Evolutionary conservation across 176 grass and related monocot genomes (phyloP).

Genomic region (Oryza meyeriana): DNA sequence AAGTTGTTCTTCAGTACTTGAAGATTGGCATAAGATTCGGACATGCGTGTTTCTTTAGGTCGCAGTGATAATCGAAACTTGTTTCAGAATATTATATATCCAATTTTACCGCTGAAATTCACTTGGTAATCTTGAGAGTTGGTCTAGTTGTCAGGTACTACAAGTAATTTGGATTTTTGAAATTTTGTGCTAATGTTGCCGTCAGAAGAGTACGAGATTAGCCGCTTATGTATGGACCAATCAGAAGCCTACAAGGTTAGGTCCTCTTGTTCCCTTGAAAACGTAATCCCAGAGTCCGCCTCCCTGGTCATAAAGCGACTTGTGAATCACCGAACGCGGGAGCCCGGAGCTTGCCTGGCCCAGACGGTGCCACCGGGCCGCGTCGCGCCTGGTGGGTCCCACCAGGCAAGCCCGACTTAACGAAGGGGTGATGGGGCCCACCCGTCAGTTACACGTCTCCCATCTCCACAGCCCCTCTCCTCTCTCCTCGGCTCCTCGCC

Average conservation of each 20-base stretch:
- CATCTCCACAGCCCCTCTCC: neutral
- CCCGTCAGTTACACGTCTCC: slow-evolving; percentile 27
- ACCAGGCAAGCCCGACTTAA: neutral
- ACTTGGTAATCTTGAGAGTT: neutral
- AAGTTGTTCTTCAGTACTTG: neutral
- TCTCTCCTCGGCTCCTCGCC: neutral
- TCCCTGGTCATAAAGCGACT: neutral
- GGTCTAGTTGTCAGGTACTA: neutral
- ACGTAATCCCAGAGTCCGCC: neutral
- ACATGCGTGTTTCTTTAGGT: neutral
- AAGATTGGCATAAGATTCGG: neutral
- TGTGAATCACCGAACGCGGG: neutral
- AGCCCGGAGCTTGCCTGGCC: neutral
- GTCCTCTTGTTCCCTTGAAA: neutral
- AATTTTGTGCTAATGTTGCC: neutral
- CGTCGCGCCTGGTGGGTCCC: neutral
- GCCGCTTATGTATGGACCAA: neutral
- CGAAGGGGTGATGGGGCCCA: neutral
- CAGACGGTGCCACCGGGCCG: neutral
- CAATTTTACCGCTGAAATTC: no score
- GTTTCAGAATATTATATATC: neutral
- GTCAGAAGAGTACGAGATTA: neutral
- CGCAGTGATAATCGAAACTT: neutral
- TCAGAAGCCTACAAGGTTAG: neutral
- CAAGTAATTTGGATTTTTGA: neutral